Evolutionary conservation across 352 stramenopile species (phyloP).

Genomic region (Halophytophthora batemanensis): DNA sequence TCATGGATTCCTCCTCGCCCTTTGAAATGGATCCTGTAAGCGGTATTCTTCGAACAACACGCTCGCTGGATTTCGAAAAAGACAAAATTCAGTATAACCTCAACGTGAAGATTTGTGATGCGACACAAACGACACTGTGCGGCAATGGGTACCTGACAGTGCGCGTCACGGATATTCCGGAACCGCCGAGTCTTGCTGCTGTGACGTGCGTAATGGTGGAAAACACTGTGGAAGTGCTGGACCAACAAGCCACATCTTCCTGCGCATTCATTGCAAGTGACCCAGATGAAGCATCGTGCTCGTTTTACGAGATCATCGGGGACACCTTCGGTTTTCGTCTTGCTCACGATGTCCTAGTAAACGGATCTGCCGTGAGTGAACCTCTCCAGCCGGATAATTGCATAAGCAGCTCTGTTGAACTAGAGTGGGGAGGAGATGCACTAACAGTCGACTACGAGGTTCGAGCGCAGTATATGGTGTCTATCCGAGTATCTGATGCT

Average conservation of each 20-base stretch:
- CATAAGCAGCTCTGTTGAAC: slow-evolving; percentile 5
- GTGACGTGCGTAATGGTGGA: slow-evolving; percentile 40
- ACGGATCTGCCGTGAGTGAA: not conserved
- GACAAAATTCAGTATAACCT: slow-evolving; percentile 30
- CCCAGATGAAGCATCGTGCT: slow-evolving; percentile 38
- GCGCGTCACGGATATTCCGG: slow-evolving; percentile 27
- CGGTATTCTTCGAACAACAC: slow-evolving; percentile 34
- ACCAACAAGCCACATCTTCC: slow-evolving; percentile 4
- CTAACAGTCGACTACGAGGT: slow-evolving; percentile 39
- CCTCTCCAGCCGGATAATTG: slow-evolving; percentile 8
- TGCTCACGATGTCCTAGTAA: slow-evolving; percentile 5
- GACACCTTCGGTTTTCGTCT: slow-evolving; percentile 10
- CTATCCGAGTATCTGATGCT: slow-evolving; percentile 29
- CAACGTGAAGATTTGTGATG: slow-evolving; percentile 48
- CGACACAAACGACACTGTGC: slow-evolving; percentile 25
- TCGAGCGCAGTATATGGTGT: slow-evolving; percentile 27
- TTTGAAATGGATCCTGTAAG: slow-evolving; percentile 16
- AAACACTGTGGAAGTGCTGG: slow-evolving; percentile 35
- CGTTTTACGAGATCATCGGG: slow-evolving; percentile 37
- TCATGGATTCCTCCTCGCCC: slow-evolving; percentile 18
- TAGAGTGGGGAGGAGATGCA: slow-evolving; percentile 9
- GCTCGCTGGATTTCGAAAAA: slow-evolving; percentile 43
- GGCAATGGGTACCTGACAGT: slow-evolving; percentile 33
- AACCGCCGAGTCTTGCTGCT: slow-evolving; percentile 27
- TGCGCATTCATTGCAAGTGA: slow-evolving; percentile 42